Base-by-base conservation (phyloP, 148 eudicot species). In the Cornus florida region DNA sequence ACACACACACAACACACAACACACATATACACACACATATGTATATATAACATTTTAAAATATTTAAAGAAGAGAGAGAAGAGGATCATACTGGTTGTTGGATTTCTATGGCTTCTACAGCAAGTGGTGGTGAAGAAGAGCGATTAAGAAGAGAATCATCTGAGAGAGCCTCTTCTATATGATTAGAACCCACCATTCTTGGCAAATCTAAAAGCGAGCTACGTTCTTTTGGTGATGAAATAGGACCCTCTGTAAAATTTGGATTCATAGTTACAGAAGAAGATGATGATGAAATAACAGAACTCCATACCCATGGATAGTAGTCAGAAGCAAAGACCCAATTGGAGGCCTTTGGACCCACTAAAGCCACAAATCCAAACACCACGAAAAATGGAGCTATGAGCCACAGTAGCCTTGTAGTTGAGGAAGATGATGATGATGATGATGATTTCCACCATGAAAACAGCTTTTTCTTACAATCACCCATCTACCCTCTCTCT, bases 351-450 rank as follows among this genome's bases (percentile, higher is more conserved):
- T 75, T 82, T 39, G 86, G 53, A 76, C 76, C 80, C 57, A 73
- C 32, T 11, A 81, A 33, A 6, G 75, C 84, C 70, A 86, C 43
- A 65, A 92, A 57, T 67, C 74, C 83, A 43, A 68, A 85, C 2
- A 85, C 77, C 73, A 84, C 68, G 53, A 89, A n/a, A n/a, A 92
- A 75, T 57, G 88, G 86, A 32, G 85, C 72, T 76, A 84, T 35
- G 5, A 87, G 60, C 67, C 79, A 39, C 33, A 87, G 22, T 2
- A 90, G 70, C 84, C 83, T 90, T 32, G 82, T 17, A 4, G 86
- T 77, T 56, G 77, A 81, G 79, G 92, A 79, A 32, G 83, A 72
- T 74, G 75, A 78, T 71, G 83, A 77, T 56, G 75, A 81, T 79
- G 90, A 79, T 31, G 83, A 69, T 67, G 72, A 80, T 70, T 80